Evolutionary conservation across 106 monocot species (phyloP).

Genomic region (Dioscorea alata): DNA sequence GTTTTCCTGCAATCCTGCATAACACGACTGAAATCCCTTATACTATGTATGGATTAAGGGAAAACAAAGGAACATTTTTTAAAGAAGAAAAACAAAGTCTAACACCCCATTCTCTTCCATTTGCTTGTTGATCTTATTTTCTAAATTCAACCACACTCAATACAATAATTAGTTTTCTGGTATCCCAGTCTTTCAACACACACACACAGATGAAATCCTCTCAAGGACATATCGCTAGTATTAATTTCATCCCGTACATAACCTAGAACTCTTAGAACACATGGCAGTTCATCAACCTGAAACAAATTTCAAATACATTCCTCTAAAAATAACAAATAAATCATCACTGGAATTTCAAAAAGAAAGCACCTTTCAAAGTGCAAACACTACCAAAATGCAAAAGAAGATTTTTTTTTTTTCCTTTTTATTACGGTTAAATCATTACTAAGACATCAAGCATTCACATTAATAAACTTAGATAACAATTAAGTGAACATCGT

Average conservation of each 20-base stretch:
- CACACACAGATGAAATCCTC: neutral
- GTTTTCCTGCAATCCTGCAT: constrained; percentile 90
- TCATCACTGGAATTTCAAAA: no score
- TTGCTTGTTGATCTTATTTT: neutral
- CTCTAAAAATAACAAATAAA: no score
- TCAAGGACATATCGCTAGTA: neutral
- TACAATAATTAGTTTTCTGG: neutral
- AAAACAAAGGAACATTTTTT: neutral
- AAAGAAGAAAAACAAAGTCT: neutral
- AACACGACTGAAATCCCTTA: neutral
- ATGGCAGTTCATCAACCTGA: no score
- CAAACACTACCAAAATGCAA: no score
- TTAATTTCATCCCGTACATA: neutral
- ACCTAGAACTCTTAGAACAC: no score
- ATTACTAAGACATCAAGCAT: neutral
- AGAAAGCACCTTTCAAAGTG: no score
- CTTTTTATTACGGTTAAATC: neutral
- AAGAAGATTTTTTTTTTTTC: no score
- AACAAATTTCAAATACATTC: no score
- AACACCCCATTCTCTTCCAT: neutral
- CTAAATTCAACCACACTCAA: neutral
- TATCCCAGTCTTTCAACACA: neutral
- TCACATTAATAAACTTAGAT: neutral
- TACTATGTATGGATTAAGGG: neutral
- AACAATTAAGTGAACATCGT: neutral